phyloP scores from a whole-genome alignment of 1,284 basidiomycete species.

The Malassezia sympodialis region DNA sequence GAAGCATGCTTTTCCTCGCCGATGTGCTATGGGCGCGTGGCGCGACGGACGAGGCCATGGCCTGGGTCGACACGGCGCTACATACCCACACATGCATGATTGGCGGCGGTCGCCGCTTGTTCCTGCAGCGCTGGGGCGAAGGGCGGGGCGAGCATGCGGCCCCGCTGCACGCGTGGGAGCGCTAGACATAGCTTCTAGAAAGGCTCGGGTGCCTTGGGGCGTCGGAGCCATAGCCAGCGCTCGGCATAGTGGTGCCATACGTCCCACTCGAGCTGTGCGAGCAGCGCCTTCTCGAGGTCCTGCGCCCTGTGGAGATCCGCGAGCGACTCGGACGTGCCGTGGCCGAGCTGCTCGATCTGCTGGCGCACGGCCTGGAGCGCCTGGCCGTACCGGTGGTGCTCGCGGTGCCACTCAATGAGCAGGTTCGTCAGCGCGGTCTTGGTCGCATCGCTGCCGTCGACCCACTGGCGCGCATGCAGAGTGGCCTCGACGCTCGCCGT shows the following conservation, averaged over 20 bases:
- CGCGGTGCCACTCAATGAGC: conserved; percentile 30
- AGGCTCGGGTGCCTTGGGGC: background rate
- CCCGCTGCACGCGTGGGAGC: background rate
- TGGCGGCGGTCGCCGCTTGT: conserved; percentile 33
- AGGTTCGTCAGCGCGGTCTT: conserved; percentile 31
- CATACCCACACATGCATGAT: conserved; percentile 36
- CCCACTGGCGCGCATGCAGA: conserved; percentile 24
- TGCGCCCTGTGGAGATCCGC: conserved; percentile 31
- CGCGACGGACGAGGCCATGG: conserved; percentile 2
- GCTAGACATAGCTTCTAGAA: conserved; percentile 8
- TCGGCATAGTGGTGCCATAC: conserved; percentile 18
- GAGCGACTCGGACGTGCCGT: conserved; percentile 23
- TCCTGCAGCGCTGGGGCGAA: conserved; percentile 29
- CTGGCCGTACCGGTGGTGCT: conserved; percentile 30
- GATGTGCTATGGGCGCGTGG: conserved; percentile 1
- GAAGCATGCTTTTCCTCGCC: conserved; percentile 27
- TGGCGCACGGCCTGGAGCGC: conserved; percentile 35
- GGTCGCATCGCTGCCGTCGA: conserved; percentile 26
- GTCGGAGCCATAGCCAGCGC: conserved; percentile 13
- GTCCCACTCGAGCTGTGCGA: conserved; percentile 25
- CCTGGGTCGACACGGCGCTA: conserved; percentile 29
- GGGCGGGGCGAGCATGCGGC: background rate
- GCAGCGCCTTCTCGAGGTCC: conserved; percentile 25
- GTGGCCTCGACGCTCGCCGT: conserved; percentile 17
- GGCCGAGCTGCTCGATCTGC: conserved; percentile 38